These are phyloP conservation scores for Maudiozyma turicensis DNA, from an alignment of 805 yeast genomes.

Conservation along the genomic window DNA sequence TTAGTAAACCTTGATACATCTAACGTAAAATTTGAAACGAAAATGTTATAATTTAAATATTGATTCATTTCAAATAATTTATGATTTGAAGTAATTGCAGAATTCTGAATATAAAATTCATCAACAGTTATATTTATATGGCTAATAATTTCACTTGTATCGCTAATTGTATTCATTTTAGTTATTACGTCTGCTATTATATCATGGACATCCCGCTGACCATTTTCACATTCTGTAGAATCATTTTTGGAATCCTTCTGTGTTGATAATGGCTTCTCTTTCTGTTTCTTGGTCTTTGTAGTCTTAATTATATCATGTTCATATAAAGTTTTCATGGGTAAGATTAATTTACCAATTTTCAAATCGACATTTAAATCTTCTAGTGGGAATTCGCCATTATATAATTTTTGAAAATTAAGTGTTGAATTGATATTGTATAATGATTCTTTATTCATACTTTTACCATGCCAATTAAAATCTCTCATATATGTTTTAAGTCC, in stretches of 20 bases:
- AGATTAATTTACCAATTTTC: constrained; percentile 14
- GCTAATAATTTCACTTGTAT: constrained; percentile 5
- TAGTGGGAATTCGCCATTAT: constrained; percentile 3
- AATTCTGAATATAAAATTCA: constrained; percentile 12
- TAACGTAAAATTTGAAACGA: constrained; percentile 19
- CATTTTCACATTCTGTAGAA: background rate
- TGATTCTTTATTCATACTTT: constrained; percentile 5
- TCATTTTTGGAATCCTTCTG: background rate
- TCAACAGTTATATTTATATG: constrained; percentile 19
- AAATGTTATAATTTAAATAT: constrained; percentile 15
- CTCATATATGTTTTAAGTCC: constrained; percentile 4
- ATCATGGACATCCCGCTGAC: constrained; percentile 1
- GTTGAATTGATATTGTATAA: background rate
- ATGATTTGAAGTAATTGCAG: constrained; percentile 16
- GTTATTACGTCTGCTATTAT: constrained; percentile 2
- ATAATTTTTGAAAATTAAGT: constrained; percentile 1
- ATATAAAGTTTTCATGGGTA: constrained; percentile 10
- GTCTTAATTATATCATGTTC: background rate
- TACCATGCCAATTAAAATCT: constrained; percentile 6
- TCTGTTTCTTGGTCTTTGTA: background rate
- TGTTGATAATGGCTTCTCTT: background rate
- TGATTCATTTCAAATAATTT: constrained; percentile 14
- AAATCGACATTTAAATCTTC: constrained; percentile 11
- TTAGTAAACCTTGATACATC: constrained; percentile 23
- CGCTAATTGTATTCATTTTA: constrained; percentile 3